Percentiles rank a stretch among this genome's conserved stretches.
phyloP scores from a whole-genome alignment of 2,329 filamentous ascomycete genomes.

The Zymoseptoria ardabiliae region DNA sequence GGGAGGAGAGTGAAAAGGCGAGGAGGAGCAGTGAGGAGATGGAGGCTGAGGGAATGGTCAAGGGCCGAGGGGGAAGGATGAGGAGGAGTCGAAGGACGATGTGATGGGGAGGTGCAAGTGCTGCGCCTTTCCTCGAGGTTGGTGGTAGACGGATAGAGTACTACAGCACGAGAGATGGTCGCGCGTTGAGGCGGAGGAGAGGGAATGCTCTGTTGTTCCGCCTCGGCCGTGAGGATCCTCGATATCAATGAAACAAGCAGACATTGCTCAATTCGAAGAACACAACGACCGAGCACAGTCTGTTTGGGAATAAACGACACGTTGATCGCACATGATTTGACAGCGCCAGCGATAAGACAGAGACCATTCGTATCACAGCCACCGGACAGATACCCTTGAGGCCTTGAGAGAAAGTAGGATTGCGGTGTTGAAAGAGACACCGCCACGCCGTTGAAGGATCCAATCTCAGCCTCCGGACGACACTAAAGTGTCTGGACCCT shows the following conservation, averaged over 20 bases:
- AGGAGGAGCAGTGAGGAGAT: not conserved
- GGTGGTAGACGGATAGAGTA: not conserved
- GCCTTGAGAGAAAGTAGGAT: not conserved
- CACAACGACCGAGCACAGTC: no score
- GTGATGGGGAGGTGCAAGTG: not conserved
- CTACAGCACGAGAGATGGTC: not conserved
- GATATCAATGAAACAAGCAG: not conserved
- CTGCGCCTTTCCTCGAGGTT: not conserved
- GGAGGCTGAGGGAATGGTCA: not conserved
- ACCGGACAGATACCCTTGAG: not conserved
- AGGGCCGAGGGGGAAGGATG: conserved; percentile 4
- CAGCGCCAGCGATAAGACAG: no score
- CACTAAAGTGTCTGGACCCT: not conserved
- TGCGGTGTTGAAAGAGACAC: not conserved
- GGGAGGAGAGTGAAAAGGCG: conserved; percentile 18
- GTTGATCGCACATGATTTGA: not conserved
- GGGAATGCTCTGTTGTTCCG: not conserved
- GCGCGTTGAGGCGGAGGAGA: not conserved
- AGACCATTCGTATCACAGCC: not conserved
- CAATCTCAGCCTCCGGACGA: not conserved
- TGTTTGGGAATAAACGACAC: not conserved
- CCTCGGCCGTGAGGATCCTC: not conserved
- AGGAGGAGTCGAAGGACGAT: conserved; percentile 12
- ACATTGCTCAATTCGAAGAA: not conserved
- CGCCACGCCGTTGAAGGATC: not conserved